These are phyloP conservation scores for Vaccinium darrowii DNA, from an alignment of 148 eudicot species.

Conservation along the genomic window DNA sequence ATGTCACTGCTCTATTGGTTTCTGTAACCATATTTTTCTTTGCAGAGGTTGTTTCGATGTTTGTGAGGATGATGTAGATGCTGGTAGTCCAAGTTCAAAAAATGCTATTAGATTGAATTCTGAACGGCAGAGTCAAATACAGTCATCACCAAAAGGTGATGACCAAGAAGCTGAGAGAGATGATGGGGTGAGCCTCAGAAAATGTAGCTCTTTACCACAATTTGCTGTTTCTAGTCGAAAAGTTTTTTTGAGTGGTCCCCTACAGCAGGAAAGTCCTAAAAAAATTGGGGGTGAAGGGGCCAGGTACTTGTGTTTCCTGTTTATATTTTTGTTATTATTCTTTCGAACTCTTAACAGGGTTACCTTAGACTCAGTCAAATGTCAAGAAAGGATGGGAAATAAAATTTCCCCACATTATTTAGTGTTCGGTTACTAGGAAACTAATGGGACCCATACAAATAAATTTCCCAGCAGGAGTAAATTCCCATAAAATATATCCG, in stretches of 20 bases:
- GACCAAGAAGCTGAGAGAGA: slow-evolving; percentile 37
- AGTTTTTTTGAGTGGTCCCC: slow-evolving; percentile 57
- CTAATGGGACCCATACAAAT: too few relatives aligned
- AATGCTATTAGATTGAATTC: slow-evolving; percentile 20
- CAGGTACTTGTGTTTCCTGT: slow-evolving; percentile 42
- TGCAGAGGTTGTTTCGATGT: slow-evolving; percentile 92
- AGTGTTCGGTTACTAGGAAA: too few relatives aligned
- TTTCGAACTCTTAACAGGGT: not conserved
- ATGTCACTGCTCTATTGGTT: not conserved
- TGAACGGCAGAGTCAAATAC: too few relatives aligned
- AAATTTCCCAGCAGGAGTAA: too few relatives aligned
- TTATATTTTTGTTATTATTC: not conserved
- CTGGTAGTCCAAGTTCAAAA: slow-evolving; percentile 38
- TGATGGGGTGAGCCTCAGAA: slow-evolving; percentile 37
- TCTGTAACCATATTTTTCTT: slow-evolving; percentile 7
- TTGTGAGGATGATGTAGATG: slow-evolving; percentile 49
- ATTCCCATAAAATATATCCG: too few relatives aligned
- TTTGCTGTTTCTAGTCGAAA: slow-evolving; percentile 37
- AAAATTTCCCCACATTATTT: too few relatives aligned
- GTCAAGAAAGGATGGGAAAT: too few relatives aligned
- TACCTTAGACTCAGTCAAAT: not conserved
- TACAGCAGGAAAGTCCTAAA: slow-evolving; percentile 59
- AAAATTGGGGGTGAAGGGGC: slow-evolving; percentile 51
- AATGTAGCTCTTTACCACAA: slow-evolving; percentile 41
- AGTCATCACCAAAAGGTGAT: slow-evolving; percentile 28